phyloP scores from a whole-genome alignment of 306 rosid genomes.

The Fragaria iinumae region DNA sequence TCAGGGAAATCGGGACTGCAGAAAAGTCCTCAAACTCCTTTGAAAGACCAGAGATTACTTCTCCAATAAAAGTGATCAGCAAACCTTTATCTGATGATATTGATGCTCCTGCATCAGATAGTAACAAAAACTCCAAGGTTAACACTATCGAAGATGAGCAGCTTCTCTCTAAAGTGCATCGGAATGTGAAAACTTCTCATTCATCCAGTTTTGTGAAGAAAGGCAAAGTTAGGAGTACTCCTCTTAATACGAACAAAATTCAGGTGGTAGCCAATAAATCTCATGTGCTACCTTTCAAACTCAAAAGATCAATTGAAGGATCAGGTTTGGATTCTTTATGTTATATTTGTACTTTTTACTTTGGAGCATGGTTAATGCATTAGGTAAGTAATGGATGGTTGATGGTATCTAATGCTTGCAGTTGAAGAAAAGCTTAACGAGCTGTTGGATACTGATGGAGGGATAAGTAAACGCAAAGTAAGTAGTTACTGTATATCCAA shows the following conservation, averaged over 20 bases:
- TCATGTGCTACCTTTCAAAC: slow-evolving; percentile 49
- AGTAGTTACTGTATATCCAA: slow-evolving; percentile 28
- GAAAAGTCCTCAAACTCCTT: slow-evolving; percentile 44
- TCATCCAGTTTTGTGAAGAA: slow-evolving; percentile 49
- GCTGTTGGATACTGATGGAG: slow-evolving; percentile 87
- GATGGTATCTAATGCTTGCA: slow-evolving; percentile 45
- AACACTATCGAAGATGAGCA: slow-evolving; percentile 47
- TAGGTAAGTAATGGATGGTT: slow-evolving; percentile 28
- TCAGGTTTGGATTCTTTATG: slow-evolving; percentile 58
- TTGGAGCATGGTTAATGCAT: slow-evolving; percentile 15
- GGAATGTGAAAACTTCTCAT: slow-evolving; percentile 51
- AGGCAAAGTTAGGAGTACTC: slow-evolving; percentile 50
- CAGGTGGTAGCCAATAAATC: slow-evolving; percentile 45
- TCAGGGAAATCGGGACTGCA: slow-evolving; percentile 32
- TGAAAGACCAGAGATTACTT: slow-evolving; percentile 30
- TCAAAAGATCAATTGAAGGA: slow-evolving; percentile 63
- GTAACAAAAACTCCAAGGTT: slow-evolving; percentile 40
- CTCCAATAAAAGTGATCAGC: slow-evolving; percentile 31
- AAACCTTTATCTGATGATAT: slow-evolving; percentile 35
- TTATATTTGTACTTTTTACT: neutral
- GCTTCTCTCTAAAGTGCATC: slow-evolving; percentile 38
- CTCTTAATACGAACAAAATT: slow-evolving; percentile 38
- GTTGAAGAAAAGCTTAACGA: slow-evolving; percentile 96
- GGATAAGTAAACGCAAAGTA: slow-evolving; percentile 94
- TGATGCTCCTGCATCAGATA: slow-evolving; percentile 20